phyloP scores from a whole-genome alignment of 305 asterid species.

The Ilex paraguariensis region DNA sequence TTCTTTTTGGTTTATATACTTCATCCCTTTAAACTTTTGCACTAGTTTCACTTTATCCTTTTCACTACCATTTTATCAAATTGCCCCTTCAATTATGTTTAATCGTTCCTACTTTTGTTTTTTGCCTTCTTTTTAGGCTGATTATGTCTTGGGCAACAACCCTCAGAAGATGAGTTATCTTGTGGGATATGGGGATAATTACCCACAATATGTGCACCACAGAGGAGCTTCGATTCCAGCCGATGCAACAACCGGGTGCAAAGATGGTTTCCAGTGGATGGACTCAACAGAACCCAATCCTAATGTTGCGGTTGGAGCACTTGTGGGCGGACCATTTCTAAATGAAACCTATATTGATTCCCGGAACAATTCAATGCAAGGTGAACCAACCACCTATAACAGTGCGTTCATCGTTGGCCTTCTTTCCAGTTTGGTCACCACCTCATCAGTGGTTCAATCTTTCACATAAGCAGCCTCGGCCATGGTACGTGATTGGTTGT shows the following conservation, averaged over 20 bases:
- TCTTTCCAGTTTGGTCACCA: conserved; percentile 78
- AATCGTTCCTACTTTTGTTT: too few relatives aligned
- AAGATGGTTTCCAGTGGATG: conserved; percentile 83
- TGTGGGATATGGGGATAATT: conserved; percentile 68
- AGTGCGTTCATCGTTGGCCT: conserved; percentile 76
- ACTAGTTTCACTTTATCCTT: too few relatives aligned
- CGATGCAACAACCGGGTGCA: conserved; percentile 61
- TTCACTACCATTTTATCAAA: too few relatives aligned
- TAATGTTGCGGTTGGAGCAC: conserved; percentile 74
- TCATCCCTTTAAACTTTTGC: too few relatives aligned
- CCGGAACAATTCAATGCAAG: conserved; percentile 88
- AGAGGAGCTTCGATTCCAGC: conserved; percentile 90
- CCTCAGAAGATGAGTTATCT: conserved; percentile 77
- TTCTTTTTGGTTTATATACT: too few relatives aligned
- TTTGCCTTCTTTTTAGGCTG: conserved; percentile 41
- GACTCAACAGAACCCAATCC: conserved; percentile 71
- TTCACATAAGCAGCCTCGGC: conserved; percentile 30
- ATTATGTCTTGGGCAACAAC: conserved; percentile 75
- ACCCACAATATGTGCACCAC: conserved; percentile 69
- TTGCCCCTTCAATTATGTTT: too few relatives aligned
- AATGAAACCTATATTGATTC: conserved; percentile 72
- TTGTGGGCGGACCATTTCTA: conserved; percentile 87
- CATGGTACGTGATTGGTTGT: not conserved
- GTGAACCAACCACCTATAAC: conserved; percentile 86
- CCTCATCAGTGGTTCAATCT: conserved; percentile 76